Percentiles rank a stretch among this genome's conserved stretches.
phyloP scores from a whole-genome alignment of 345 rosid genomes.

The Raphanus raphanistrum region DNA sequence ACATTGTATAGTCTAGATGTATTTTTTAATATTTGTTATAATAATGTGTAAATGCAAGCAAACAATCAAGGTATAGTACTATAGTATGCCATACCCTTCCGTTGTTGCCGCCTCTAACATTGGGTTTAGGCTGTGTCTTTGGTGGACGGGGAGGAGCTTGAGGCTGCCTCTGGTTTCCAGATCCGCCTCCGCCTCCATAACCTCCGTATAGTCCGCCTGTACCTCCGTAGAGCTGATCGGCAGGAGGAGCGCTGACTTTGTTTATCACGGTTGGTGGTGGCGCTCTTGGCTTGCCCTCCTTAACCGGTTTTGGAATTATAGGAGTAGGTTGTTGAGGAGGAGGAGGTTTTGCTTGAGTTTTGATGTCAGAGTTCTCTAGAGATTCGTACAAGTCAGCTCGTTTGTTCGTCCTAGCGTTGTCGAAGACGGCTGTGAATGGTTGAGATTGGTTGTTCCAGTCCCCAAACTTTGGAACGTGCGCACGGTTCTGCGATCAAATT shows the following conservation, averaged over 20 bases:
- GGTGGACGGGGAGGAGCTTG: constrained; percentile 23
- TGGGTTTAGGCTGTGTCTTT: constrained; percentile 18
- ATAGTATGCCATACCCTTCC: constrained; percentile 30
- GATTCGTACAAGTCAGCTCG: constrained; percentile 32
- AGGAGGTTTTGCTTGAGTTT: constrained; percentile 9
- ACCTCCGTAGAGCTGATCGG: constrained; percentile 39
- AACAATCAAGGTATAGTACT: not conserved
- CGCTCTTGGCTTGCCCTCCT: not conserved
- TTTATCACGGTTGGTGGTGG: constrained; percentile 41
- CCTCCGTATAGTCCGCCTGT: constrained; percentile 25
- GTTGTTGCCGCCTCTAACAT: constrained; percentile 21
- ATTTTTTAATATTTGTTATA: too few relatives aligned
- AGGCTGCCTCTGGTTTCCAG: constrained; percentile 24
- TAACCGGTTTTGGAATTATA: constrained; percentile 16
- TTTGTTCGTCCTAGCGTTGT: constrained; percentile 39
- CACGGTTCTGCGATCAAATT: constrained; percentile 31
- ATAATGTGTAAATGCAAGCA: not conserved
- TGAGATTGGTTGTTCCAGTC: constrained; percentile 40
- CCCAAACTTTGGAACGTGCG: constrained; percentile 42
- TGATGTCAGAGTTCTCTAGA: constrained; percentile 19
- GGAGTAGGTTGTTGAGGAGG: constrained; percentile 33
- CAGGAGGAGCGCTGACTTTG: constrained; percentile 52
- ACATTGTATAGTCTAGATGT: too few relatives aligned
- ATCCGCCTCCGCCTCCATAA: constrained; percentile 25
- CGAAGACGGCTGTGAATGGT: constrained; percentile 40